These are phyloP conservation scores for Canna indica DNA, from an alignment of 176 grass and related monocot species.

Conservation along the genomic window DNA sequence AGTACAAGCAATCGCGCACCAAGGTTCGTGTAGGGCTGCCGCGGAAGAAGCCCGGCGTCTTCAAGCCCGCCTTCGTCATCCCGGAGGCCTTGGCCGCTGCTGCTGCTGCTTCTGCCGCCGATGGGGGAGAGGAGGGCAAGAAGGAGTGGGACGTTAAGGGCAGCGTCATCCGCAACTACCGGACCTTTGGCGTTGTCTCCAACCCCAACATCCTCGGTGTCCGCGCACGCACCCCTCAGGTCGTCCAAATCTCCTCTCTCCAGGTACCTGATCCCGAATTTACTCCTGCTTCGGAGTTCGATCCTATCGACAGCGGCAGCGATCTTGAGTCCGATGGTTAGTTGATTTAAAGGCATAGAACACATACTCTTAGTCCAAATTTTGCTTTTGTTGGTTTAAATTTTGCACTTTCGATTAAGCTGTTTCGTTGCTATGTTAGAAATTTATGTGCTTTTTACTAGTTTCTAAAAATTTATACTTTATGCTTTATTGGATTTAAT, in stretches of 20 bases:
- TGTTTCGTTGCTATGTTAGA: not conserved
- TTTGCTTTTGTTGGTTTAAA: constrained; percentile 4
- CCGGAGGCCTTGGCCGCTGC: constrained; percentile 52
- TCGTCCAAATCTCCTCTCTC: constrained; percentile 42
- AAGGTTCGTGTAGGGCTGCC: constrained; percentile 77
- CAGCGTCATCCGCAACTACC: constrained; percentile 82
- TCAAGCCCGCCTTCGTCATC: constrained; percentile 63
- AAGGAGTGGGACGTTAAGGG: constrained; percentile 61
- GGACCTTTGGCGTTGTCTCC: constrained; percentile 64
- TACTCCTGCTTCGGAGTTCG: constrained; percentile 42
- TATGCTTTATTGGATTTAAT: too few relatives aligned
- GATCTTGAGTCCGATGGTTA: constrained; percentile 72
- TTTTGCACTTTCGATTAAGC: not conserved
- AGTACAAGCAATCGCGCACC: constrained; percentile 65
- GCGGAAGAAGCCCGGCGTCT: constrained; percentile 53
- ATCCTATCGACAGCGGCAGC: constrained; percentile 52
- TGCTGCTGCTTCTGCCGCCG: constrained; percentile 10
- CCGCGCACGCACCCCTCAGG: constrained; percentile 41
- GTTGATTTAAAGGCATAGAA: not conserved
- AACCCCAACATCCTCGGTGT: constrained; percentile 79
- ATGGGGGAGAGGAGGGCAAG: not conserved
- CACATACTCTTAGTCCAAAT: not conserved
- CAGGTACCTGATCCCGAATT: constrained; percentile 44
- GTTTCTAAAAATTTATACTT: not conserved
- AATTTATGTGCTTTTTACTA: not conserved